These are phyloP conservation scores for Cladosporium sp. DNA, from an alignment of 2,329 filamentous ascomycete species.

Conservation along the genomic window DNA sequence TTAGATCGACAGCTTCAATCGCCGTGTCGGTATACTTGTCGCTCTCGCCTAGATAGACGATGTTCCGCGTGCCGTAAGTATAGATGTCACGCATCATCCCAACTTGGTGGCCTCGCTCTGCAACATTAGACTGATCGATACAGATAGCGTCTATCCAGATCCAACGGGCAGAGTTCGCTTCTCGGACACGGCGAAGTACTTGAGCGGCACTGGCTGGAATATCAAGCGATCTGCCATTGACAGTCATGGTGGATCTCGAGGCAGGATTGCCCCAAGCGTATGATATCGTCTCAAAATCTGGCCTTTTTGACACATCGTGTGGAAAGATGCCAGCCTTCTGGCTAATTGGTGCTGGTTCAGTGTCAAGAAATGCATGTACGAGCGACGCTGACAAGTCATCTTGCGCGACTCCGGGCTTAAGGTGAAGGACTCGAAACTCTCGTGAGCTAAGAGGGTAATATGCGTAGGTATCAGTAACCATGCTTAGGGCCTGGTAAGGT, in stretches of 20 bases:
- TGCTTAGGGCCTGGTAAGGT: too few species aligned
- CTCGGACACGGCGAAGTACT: background rate
- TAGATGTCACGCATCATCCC: slow-evolving; percentile 11
- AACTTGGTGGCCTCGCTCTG: slow-evolving; percentile 17
- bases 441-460: too few species aligned
- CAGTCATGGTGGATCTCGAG: background rate
- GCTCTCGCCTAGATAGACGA: background rate
- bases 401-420: too few species aligned
- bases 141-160: slow-evolving; percentile 20
- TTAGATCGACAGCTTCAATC: background rate
- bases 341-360: too few species aligned
- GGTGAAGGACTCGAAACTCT: too few species aligned
- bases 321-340: too few species aligned
- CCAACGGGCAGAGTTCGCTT: background rate
- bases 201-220: background rate
- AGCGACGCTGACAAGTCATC: too few species aligned
- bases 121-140: slow-evolving; percentile 15
- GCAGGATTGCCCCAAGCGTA: background rate
- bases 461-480: too few species aligned
- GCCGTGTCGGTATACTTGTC: background rate
- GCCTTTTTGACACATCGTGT: too few species aligned
- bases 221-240: background rate
- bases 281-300: background rate
- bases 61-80: background rate
- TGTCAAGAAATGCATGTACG: too few species aligned